Base-by-base conservation (phyloP, 352 stramenopile species). In the Phytophthora syringae region DNA sequence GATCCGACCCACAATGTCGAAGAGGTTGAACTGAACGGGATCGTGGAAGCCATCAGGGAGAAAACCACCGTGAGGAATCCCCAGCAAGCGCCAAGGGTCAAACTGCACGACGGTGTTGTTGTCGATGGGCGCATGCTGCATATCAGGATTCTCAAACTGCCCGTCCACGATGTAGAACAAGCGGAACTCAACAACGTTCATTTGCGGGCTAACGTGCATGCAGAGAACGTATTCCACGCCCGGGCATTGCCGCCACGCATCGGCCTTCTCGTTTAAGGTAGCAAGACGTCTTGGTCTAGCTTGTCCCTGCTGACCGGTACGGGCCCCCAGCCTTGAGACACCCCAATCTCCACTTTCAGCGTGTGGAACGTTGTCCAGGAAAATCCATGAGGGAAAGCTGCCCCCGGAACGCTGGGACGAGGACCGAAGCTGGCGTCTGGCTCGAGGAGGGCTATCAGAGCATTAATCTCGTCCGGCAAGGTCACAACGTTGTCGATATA, bases 1-100 rank as follows among this genome's bases (percentile, higher is more conserved):
- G n/a, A n/a, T n/a, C 28, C 28, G 5, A 9, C 28, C 9, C 28
- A 32, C 39, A 45, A 44, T 44, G 20, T 48, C 21, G 6, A 61
- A 42, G 42, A 49, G 54, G 16, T 62, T 50, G 9, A 54, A 43
- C 11, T 15, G 6, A 34, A 62, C 54, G 5, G 55, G 55, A 34
- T 55, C 24, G n/a, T 54, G 42, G 11, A 60, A 52, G n/a, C 28
- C 53, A 9, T 5, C 25, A 32, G 52, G 52, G 5, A 52, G 27
- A 39, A 10, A 13, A 24, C 24, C 52, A 22, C n/a, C 18, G 9
- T 1, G 40, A 44, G 27, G 28, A 52, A 57, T 16, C 13, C 40
- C 53, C 27, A 60, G 25, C 53, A 60, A 36, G 5, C 53, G 53
- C 7, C 13, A 15, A n/a, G 40, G 6, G 20, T 52, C 28, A 45